These are phyloP conservation scores for Murraya paniculata DNA, from an alignment of 345 rosid genomes.

Conservation along the genomic window DNA sequence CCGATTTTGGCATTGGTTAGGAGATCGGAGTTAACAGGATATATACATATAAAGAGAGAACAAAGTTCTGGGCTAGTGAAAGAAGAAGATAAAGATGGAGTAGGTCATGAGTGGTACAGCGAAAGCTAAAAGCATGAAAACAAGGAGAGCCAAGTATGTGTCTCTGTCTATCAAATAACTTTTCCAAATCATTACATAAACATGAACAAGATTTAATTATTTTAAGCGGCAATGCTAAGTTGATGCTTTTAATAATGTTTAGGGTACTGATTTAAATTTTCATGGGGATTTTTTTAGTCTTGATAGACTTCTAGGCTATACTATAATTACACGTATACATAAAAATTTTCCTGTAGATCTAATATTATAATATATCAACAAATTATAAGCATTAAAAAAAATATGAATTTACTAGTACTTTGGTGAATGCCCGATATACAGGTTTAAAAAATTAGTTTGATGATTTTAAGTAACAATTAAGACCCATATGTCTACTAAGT, in stretches of 20 bases:
- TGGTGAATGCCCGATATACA: neutral
- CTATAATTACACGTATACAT: too few species aligned
- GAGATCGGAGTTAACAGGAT: neutral
- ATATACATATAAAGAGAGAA: neutral
- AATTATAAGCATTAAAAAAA: too few species aligned
- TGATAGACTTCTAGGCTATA: too few species aligned
- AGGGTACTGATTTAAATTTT: too few species aligned
- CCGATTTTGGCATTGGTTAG: neutral
- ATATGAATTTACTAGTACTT: neutral
- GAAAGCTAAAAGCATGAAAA: conserved; percentile 12
- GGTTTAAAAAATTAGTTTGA: neutral
- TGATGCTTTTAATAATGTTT: too few species aligned
- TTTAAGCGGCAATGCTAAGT: neutral
- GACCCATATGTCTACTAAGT: conserved; percentile 23
- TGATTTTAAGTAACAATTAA: conserved; percentile 7
- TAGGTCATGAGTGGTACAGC: neutral
- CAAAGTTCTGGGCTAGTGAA: neutral
- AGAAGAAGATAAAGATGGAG: neutral
- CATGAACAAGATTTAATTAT: neutral
- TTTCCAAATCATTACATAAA: neutral
- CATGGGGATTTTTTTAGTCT: too few species aligned
- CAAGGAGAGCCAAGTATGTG: neutral
- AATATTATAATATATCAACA: too few species aligned
- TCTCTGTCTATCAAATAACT: neutral
- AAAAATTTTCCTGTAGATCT: too few species aligned